Conservation (phyloP, 148 eudicot genomes). For the Fagopyrum tataricum region DNA sequence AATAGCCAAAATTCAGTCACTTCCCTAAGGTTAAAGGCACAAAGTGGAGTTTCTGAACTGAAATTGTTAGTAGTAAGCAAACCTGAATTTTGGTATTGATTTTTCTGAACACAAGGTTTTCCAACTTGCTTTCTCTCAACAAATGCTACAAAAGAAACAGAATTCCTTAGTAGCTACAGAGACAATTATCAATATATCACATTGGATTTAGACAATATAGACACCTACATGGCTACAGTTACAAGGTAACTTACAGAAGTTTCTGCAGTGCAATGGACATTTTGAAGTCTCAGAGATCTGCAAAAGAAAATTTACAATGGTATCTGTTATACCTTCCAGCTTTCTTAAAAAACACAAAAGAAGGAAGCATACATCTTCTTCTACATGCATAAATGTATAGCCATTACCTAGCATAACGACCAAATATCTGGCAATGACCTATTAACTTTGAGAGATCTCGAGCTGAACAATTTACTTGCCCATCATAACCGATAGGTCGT, state of each 20-base stretch:
- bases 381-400: background rate
- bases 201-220: background rate
- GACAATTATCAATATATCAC: background rate
- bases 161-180: background rate
- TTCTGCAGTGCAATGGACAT: constrained; percentile 58
- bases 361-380: background rate
- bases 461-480: constrained; percentile 21
- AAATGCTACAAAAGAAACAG: constrained; percentile 42
- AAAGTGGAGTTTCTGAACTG: background rate
- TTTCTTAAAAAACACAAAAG: background rate
- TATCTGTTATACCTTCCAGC: background rate
- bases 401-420: constrained; percentile 52
- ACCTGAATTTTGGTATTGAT: constrained; percentile 58
- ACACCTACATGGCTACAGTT: background rate
- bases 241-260: constrained; percentile 55
- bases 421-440: constrained; percentile 57
- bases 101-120: constrained; percentile 44
- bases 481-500: constrained; percentile 36
- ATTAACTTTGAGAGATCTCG: constrained; percentile 39
- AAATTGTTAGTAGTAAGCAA: constrained; percentile 9
- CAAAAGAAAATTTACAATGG: constrained; percentile 21
- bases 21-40: background rate
- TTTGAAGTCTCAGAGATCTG: constrained; percentile 80
- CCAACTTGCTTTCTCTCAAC: constrained; percentile 45
- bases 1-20: background rate